Conservation (phyloP, 139 green algal genomes). For the Micractinium sp. region DNA sequence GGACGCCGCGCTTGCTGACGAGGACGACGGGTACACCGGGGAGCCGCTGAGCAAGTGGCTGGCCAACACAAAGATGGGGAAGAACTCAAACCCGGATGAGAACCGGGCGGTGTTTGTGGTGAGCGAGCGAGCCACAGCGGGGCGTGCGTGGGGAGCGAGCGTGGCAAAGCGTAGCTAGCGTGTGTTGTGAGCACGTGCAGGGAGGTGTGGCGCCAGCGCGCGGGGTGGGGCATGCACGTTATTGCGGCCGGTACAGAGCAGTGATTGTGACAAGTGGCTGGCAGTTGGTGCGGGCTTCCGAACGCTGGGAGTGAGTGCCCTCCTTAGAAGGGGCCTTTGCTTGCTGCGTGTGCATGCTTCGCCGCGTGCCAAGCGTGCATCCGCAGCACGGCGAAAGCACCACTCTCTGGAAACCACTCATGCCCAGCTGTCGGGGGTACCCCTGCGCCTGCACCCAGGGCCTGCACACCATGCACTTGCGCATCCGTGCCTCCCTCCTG, state of each 20-base stretch:
- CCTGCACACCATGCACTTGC: background rate
- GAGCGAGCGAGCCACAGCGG: background rate
- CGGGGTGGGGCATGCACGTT: too few species aligned
- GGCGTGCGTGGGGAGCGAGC: background rate
- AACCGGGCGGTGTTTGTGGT: slow-evolving; percentile 83
- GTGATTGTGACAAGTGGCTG: background rate
- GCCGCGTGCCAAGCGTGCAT: too few species aligned
- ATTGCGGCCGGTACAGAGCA: background rate
- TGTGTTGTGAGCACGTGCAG: background rate
- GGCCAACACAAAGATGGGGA: slow-evolving; percentile 66
- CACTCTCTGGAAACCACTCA: too few species aligned
- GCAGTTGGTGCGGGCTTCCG: too few species aligned
- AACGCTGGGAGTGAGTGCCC: too few species aligned
- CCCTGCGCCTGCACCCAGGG: background rate
- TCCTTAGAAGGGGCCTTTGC: too few species aligned
- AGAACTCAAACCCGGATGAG: slow-evolving; percentile 71
- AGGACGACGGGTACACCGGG: slow-evolving; percentile 66
- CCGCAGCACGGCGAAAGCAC: too few species aligned
- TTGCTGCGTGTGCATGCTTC: too few species aligned
- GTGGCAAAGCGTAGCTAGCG: too few species aligned
- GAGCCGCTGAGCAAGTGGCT: slow-evolving; percentile 84
- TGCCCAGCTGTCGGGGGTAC: too few species aligned
- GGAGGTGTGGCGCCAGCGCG: background rate
- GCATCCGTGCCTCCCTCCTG: background rate
- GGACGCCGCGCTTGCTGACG: slow-evolving; percentile 44